Base-by-base conservation (phyloP, 1,139 yeast species). In the Geotrichum candidum region DNA sequence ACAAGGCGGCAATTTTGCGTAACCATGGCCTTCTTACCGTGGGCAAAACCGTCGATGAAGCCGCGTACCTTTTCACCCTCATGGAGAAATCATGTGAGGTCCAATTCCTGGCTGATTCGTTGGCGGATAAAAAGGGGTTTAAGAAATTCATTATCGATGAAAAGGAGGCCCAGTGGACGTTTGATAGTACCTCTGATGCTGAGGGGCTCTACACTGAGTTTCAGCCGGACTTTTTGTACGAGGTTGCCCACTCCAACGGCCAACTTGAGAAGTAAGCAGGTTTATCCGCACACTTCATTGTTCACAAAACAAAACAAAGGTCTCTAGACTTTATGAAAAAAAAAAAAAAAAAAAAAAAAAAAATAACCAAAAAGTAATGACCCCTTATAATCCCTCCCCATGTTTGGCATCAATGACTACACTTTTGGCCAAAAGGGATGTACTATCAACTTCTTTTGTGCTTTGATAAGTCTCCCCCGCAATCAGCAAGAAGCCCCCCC, bases 11-110 rank as follows among this genome's bases (percentile, higher is more conserved):
- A 33, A 85, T 89, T 66, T 78, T 89, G 68, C 88, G 84, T 70
- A 89, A 88, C 75, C 96, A 89, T 71, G 96, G 96, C 15, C 78
- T 88, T 52, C 74, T 89, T 66, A 88, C 96, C 1, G 89, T 86
- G 3, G 96, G 96, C 10, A 66, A 76, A 46, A 88, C 92, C 1
- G 89, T 88, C 11, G 96, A 88, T 70, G 96, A 88, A 75, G 96
- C 96, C 2, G 94, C 94, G 2, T 85, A 84, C 69, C 73, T 87
- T 64, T 88, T 84, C 73, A 81, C 86, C 0, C 76, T 87, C 64
- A 77, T 85, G 82, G 96, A 88, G 71, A 82, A 82, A 69, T 74
- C 84, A 10, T 88, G 96, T 72, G 82, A 87, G 69, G 83, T 83
- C n/a, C 95, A 88, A 73, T 74, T 88, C 68, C 74, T 83, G 64